Evolutionary conservation across 768 basidiomycete genomes (phyloP), one percentile per base, ranked within the genome.

Genomic region (Cyathus striatus): DNA sequence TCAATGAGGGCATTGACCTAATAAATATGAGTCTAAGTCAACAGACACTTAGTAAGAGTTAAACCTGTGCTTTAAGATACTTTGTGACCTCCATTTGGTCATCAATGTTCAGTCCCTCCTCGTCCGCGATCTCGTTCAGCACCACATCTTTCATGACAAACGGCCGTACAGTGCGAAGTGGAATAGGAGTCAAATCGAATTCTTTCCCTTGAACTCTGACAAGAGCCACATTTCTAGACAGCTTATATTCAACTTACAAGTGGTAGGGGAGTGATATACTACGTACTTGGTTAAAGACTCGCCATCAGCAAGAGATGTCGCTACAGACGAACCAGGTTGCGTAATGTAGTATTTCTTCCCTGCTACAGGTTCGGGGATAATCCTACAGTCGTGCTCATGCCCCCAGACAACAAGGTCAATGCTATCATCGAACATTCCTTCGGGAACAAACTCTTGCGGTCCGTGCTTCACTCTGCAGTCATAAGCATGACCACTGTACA

Each of bases 321-420:
- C 96, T 2, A 99, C 83, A 0, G 88, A 90, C 0, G 91, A 94
- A 2, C 96, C 96, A 3, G 96, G 96, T 61, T 99, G 96, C 2
- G 84, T 79, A 55, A 99, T 92, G 54, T 78, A 83, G 65, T 99
- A 99, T 13, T 76, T 76, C 61, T 95, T 94, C 10, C 90, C 92
- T 3, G 90, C 83, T 6, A 99, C 95, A 4, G 81, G 76, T 55
- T 96, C 91, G 1, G 96, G 95, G 2, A 81, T 70, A 42, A 95
- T 88, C 23, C 94, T 80, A 55, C 95, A 98, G 61, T 98, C 96
- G 58, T 99, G 96, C 61, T 99, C 96, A 60, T 99, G 96, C 5
- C 96, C 96, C 96, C 96, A 99, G 2, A 99, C 73, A 5, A 99
- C 90, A 13, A 99, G 75, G 53, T 97, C 82, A 25, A 97, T 75